Conservation (phyloP, 768 basidiomycete genomes). For the Suillus subluteus region DNA sequence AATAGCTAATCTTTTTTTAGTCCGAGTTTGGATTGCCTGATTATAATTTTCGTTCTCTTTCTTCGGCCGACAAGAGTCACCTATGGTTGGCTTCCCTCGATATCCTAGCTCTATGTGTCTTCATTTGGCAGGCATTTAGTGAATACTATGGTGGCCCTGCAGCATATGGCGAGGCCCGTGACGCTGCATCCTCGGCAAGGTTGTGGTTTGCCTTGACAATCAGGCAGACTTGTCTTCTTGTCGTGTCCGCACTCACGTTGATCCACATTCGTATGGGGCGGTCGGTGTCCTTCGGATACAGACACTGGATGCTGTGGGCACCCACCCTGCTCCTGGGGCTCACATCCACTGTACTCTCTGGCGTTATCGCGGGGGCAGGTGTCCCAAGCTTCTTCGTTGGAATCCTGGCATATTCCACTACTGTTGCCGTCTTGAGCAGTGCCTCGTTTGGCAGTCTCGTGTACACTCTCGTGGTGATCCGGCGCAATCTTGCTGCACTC, state of each 20-base stretch:
- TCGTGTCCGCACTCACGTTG: conserved; percentile 62
- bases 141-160: conserved; percentile 54
- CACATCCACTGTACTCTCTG: conserved; percentile 62
- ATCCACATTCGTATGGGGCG: conserved; percentile 72
- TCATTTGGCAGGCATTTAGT: conserved; percentile 66
- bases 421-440: conserved; percentile 54
- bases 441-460: conserved; percentile 61
- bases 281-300: conserved; percentile 68
- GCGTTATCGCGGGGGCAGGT: conserved; percentile 56
- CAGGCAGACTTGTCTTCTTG: conserved; percentile 68
- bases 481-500: conserved; percentile 61
- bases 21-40: conserved; percentile 77
- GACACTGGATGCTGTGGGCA: conserved; percentile 75
- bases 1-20: conserved; percentile 39
- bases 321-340: conserved; percentile 59
- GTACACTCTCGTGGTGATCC: conserved; percentile 65
- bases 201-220: conserved; percentile 73
- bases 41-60: conserved; percentile 57
- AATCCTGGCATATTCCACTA: conserved; percentile 57
- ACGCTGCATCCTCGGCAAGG: conserved; percentile 58
- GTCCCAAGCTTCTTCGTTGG: conserved; percentile 62
- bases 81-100: conserved; percentile 75
- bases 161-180: conserved; percentile 46
- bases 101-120: conserved; percentile 59
- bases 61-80: conserved; percentile 70